phyloP scores from a whole-genome alignment of 1,284 basidiomycete species.

The Naganishia cerealis region DNA sequence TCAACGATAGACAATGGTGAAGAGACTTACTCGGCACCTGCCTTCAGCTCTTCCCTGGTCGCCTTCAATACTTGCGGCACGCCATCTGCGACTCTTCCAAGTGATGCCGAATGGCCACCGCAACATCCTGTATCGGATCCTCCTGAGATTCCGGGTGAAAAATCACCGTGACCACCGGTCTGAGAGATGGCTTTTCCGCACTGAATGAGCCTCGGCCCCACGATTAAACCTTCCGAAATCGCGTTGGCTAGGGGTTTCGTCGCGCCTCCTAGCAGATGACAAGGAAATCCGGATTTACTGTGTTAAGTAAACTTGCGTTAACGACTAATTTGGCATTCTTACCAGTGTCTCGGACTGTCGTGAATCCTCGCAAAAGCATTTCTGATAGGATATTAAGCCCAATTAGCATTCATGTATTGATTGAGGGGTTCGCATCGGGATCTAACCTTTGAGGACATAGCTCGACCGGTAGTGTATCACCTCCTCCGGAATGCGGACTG shows the following conservation, averaged over 20 bases:
- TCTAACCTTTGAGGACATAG: slow-evolving; percentile 53
- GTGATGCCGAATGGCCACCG: slow-evolving; percentile 50
- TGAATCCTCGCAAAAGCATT: slow-evolving; percentile 59
- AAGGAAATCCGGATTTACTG: too few species aligned
- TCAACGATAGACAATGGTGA: slow-evolving; percentile 42
- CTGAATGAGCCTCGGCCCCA: slow-evolving; percentile 57
- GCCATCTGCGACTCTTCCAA: slow-evolving; percentile 55
- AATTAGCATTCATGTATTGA: not conserved
- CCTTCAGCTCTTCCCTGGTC: slow-evolving; percentile 56
- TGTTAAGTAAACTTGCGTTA: not conserved
- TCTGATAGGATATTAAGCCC: slow-evolving; percentile 40
- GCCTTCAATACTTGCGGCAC: slow-evolving; percentile 56
- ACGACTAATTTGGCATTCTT: not conserved
- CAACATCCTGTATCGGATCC: slow-evolving; percentile 53
- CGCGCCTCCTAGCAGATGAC: slow-evolving; percentile 52
- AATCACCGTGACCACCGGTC: slow-evolving; percentile 59
- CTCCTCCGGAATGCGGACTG: slow-evolving; percentile 51
- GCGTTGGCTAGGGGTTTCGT: slow-evolving; percentile 56
- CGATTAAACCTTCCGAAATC: slow-evolving; percentile 56
- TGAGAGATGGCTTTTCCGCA: slow-evolving; percentile 58
- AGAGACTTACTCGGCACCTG: slow-evolving; percentile 55
- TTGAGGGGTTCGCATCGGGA: not conserved
- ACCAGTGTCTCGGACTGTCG: slow-evolving; percentile 57
- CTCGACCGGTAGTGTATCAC: slow-evolving; percentile 53
- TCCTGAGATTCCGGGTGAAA: slow-evolving; percentile 39